Conservation (phyloP, 768 basidiomycete species). For the Naematelia encephala region DNA sequence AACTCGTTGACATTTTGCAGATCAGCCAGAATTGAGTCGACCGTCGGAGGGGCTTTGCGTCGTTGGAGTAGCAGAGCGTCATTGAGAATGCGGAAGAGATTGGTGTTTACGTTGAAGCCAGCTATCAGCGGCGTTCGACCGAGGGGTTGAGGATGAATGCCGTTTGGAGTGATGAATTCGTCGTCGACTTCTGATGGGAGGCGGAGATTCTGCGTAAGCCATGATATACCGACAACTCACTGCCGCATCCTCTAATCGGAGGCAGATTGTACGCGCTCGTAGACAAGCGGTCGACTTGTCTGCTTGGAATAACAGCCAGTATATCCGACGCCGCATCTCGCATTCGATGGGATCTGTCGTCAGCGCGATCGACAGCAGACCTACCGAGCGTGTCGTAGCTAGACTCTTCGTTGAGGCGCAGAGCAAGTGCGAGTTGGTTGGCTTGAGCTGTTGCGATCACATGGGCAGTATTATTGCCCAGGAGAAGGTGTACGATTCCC, state of each 20-base stretch:
- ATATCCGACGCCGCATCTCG: conserved; percentile 74
- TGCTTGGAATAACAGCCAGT: conserved; percentile 75
- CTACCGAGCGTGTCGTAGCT: background rate
- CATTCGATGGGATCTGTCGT: conserved; percentile 73
- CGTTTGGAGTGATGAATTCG: conserved; percentile 38
- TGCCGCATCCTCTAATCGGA: conserved; percentile 4
- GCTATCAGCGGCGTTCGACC: conserved; percentile 37
- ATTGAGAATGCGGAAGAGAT: conserved; percentile 38
- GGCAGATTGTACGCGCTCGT: conserved; percentile 1
- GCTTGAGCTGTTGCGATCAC: conserved; percentile 32
- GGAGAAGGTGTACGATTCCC: conserved; percentile 39
- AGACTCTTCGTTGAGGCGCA: conserved; percentile 38
- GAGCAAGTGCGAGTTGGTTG: conserved; percentile 34
- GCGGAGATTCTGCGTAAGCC: conserved; percentile 5
- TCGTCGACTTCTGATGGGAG: conserved; percentile 46
- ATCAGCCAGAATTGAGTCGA: conserved; percentile 34
- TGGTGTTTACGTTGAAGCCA: conserved; percentile 41
- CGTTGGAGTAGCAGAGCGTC: conserved; percentile 35
- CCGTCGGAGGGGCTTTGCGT: conserved; percentile 27
- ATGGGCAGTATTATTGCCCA: conserved; percentile 44
- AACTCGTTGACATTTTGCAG: conserved; percentile 33
- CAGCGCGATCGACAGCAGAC: background rate
- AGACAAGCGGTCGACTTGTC: conserved; percentile 60
- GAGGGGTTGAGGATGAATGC: conserved; percentile 32
- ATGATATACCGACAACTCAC: conserved; percentile 1